Conservation (phyloP, 495 filamentous ascomycete genomes). For the Barbatosphaeria neglecta region DNA sequence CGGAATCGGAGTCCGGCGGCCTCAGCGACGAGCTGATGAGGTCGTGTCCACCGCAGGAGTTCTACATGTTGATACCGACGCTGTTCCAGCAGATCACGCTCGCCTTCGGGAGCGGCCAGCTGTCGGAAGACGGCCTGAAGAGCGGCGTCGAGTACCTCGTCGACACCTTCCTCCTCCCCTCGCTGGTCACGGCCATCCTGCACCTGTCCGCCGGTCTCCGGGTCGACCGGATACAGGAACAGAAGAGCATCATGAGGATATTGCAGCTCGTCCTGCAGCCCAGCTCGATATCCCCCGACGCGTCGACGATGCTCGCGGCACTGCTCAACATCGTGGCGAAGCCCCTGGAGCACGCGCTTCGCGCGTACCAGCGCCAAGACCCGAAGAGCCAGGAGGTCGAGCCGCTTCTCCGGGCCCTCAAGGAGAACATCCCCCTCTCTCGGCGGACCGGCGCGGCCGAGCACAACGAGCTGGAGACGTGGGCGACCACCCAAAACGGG, state of each 20-base stretch:
- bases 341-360: constrained; percentile 62
- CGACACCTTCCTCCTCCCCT: constrained; percentile 81
- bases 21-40: constrained; percentile 77
- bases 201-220: constrained; percentile 80
- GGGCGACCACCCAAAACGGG: constrained; percentile 50
- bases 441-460: constrained; percentile 52
- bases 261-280: constrained; percentile 67
- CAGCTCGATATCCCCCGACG: constrained; percentile 67
- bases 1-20: constrained; percentile 64
- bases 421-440: constrained; percentile 52
- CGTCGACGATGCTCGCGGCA: constrained; percentile 65
- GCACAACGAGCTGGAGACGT: constrained; percentile 63
- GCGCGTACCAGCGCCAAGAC: constrained; percentile 56
- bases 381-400: constrained; percentile 59
- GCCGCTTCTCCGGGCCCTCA: constrained; percentile 57
- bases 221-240: constrained; percentile 34
- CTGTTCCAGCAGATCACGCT: constrained; percentile 76
- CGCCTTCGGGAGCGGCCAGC: constrained; percentile 55
- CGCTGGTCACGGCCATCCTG: constrained; percentile 65
- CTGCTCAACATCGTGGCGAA: constrained; percentile 75
- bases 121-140: constrained; percentile 74
- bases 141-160: constrained; percentile 84
- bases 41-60: constrained; percentile 83
- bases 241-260: constrained; percentile 60
- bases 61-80: constrained; percentile 83